A percentile compares a stretch with the other conserved stretches of the same genome.
These are phyloP conservation scores for Stygiomarasmius scandens DNA, from an alignment of 1,284 basidiomycete species.

Conservation along the genomic window DNA sequence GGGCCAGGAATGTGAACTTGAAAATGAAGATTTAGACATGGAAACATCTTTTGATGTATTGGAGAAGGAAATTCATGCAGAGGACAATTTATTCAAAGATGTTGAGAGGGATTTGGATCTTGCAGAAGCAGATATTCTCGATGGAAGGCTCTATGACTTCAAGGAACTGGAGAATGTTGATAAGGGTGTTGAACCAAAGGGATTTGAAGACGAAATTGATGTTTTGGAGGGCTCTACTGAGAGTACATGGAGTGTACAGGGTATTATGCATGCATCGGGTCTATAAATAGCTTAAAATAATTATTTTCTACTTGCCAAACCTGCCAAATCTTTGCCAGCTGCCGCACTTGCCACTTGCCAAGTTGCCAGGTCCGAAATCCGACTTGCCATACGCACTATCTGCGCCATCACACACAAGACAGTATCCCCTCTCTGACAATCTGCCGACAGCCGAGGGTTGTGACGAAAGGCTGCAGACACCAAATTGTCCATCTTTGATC, in stretches of 20 bases:
- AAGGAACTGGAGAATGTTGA: neutral
- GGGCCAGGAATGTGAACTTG: neutral
- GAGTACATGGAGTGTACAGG: neutral
- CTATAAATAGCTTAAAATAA: neutral
- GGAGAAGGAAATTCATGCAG: neutral
- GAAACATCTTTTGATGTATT: neutral
- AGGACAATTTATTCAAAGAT: neutral
- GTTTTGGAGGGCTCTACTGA: neutral
- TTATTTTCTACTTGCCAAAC: neutral
- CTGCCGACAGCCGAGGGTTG: too few species aligned
- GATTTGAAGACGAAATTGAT: neutral
- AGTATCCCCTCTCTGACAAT: too few species aligned
- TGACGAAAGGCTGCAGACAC: too few species aligned
- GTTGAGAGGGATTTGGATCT: neutral
- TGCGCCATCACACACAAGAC: too few species aligned
- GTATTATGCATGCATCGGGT: neutral
- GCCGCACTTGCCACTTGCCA: neutral
- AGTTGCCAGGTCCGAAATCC: neutral
- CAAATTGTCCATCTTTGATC: too few species aligned
- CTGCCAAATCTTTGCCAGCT: neutral
- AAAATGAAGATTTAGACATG: neutral
- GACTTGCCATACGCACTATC: neutral
- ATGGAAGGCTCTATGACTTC: neutral
- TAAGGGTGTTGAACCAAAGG: conserved; percentile 1
- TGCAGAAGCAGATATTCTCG: neutral